Percentiles rank a stretch among this genome's conserved stretches.
These are phyloP conservation scores for Aspergillus sp. DNA, from an alignment of 2,329 filamentous ascomycete genomes.

Conservation along the genomic window DNA sequence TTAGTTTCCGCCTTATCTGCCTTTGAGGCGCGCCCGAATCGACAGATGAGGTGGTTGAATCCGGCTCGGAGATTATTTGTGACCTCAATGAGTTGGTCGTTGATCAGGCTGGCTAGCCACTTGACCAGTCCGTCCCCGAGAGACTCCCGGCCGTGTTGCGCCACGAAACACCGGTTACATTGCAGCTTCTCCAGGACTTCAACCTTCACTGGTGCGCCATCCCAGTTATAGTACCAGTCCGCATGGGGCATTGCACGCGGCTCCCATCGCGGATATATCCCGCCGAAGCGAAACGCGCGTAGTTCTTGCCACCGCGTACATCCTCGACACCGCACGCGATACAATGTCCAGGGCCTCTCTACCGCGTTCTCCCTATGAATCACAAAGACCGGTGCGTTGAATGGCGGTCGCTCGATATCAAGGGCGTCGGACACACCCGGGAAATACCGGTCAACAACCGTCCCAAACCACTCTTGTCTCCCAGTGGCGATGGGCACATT, in stretches of 20 bases:
- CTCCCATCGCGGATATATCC: neutral
- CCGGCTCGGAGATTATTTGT: neutral
- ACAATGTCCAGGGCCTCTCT: neutral
- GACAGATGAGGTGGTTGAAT: neutral
- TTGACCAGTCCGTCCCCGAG: neutral
- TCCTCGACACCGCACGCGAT: neutral
- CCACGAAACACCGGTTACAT: neutral
- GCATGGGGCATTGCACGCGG: neutral
- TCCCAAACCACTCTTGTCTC: neutral
- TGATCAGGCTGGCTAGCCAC: neutral
- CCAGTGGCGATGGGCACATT: neutral
- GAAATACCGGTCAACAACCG: slow-evolving; percentile 2
- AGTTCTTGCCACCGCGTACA: neutral
- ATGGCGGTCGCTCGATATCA: neutral
- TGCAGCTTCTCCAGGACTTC: neutral
- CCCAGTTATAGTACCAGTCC: neutral
- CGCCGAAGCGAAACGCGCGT: neutral
- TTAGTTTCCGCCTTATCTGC: neutral
- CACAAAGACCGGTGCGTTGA: neutral
- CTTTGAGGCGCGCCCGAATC: neutral
- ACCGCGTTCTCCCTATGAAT: neutral
- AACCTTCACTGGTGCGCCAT: neutral
- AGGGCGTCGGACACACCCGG: neutral
- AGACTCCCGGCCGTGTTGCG: neutral
- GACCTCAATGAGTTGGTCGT: neutral